Evolutionary conservation across 345 rosid species (phyloP).

Genomic region (Hibiscus syriacus): DNA sequence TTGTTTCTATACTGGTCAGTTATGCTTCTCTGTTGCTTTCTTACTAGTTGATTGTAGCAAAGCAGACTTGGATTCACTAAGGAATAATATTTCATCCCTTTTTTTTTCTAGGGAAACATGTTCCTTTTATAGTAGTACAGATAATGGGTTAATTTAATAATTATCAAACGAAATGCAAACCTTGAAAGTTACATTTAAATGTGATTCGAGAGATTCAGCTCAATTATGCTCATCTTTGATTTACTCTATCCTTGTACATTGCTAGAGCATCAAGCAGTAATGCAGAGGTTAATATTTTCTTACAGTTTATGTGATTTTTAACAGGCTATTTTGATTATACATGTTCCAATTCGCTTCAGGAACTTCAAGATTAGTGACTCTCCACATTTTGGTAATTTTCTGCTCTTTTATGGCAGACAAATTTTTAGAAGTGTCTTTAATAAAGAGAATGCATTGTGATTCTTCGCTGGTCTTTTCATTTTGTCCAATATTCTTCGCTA

Average conservation of each 20-base stretch:
- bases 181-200: not conserved
- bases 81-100: not conserved
- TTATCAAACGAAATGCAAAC: not conserved
- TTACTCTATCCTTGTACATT: not conserved
- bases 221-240: not conserved
- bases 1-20: constrained; percentile 89
- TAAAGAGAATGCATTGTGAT: not conserved
- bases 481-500: not conserved
- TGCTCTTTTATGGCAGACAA: not conserved
- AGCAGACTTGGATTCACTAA: not conserved
- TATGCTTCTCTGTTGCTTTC: not conserved
- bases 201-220: not conserved
- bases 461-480: not conserved
- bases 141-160: not conserved
- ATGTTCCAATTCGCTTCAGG: constrained; percentile 68
- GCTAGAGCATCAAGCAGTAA: not conserved
- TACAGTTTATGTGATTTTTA: constrained; percentile 24
- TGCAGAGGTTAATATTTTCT: not conserved
- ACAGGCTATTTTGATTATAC: constrained; percentile 88
- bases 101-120: not conserved
- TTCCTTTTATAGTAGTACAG: not conserved
- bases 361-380: constrained; percentile 56
- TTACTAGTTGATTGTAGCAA: not conserved
- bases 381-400: constrained; percentile 54
- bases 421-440: not conserved